Evolutionary conservation across 2,329 filamentous ascomycete genomes (phyloP).

Genomic region (Malbranchea cinnamomea): DNA sequence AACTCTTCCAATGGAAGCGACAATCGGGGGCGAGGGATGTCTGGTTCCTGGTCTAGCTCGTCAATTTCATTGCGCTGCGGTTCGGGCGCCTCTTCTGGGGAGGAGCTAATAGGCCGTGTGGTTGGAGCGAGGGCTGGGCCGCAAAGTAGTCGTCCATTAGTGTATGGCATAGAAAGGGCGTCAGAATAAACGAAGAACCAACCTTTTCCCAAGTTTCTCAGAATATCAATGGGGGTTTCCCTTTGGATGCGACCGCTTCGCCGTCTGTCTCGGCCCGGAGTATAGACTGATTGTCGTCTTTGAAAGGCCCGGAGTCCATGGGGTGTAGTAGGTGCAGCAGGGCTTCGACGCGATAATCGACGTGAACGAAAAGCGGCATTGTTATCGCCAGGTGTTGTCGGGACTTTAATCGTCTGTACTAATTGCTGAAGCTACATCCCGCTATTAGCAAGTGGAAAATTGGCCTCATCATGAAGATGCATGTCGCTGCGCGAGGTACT

Average conservation of each 20-base stretch:
- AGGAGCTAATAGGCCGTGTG: slow-evolving; percentile 32
- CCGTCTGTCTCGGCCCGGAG: slow-evolving; percentile 34
- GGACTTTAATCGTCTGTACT: slow-evolving; percentile 17
- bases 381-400: slow-evolving; percentile 23
- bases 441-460: no score
- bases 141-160: slow-evolving; percentile 1
- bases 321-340: slow-evolving; percentile 38
- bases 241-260: slow-evolving; percentile 35
- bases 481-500: no score
- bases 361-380: slow-evolving; percentile 14
- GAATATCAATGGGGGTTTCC: slow-evolving; percentile 41
- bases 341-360: no score
- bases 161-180: not conserved
- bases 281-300: slow-evolving; percentile 35
- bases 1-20: slow-evolving; percentile 33
- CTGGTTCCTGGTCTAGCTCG: slow-evolving; percentile 33
- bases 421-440: slow-evolving; percentile 24
- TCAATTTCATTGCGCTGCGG: slow-evolving; percentile 25
- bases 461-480: no score
- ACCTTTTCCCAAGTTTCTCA: slow-evolving; percentile 39
- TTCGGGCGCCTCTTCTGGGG: slow-evolving; percentile 23
- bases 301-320: slow-evolving; percentile 40
- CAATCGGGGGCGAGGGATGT: slow-evolving; percentile 26
- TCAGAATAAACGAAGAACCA: no score
- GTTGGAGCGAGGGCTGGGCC: slow-evolving; percentile 33